A percentile compares a stretch with the other conserved stretches of the same genome.
These are phyloP conservation scores for Colletotrichum aenigma DNA, from an alignment of 2,329 filamentous ascomycete species.

Conservation along the genomic window DNA sequence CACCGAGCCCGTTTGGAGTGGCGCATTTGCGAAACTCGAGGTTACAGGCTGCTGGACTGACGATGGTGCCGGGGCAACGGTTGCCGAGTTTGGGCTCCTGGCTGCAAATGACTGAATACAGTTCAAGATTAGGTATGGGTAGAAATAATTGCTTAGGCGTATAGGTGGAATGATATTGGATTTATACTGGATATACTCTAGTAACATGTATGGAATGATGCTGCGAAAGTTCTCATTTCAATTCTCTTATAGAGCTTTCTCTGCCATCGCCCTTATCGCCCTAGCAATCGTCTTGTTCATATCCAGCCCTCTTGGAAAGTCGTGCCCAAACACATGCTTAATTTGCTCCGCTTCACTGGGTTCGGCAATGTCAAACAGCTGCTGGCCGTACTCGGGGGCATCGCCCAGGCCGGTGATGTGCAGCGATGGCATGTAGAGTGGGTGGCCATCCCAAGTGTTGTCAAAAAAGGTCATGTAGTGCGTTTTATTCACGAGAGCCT, in stretches of 20 bases:
- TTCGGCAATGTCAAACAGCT: not conserved
- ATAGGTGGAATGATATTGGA: not conserved
- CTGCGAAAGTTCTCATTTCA: not conserved
- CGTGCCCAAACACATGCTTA: not conserved
- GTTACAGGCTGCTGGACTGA: not conserved
- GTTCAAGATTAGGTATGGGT: not conserved
- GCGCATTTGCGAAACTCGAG: not conserved
- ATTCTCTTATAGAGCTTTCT: not conserved
- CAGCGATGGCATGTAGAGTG: not conserved
- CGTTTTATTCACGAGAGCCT: not conserved
- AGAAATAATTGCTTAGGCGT: not conserved
- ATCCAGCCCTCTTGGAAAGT: not conserved
- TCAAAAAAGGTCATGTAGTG: not conserved
- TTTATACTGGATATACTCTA: not conserved
- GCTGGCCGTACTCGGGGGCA: not conserved
- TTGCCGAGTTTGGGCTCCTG: not conserved
- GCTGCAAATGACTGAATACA: not conserved
- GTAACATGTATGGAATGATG: not conserved
- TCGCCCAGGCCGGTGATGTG: not conserved
- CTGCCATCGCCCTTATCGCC: not conserved
- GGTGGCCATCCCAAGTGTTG: not conserved
- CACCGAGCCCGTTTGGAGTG: not conserved
- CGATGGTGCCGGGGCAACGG: not conserved
- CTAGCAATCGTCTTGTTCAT: not conserved
- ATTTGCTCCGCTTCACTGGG: not conserved